phyloP scores from a whole-genome alignment of 2,329 filamentous ascomycete genomes.

The Neonectria hederae region DNA sequence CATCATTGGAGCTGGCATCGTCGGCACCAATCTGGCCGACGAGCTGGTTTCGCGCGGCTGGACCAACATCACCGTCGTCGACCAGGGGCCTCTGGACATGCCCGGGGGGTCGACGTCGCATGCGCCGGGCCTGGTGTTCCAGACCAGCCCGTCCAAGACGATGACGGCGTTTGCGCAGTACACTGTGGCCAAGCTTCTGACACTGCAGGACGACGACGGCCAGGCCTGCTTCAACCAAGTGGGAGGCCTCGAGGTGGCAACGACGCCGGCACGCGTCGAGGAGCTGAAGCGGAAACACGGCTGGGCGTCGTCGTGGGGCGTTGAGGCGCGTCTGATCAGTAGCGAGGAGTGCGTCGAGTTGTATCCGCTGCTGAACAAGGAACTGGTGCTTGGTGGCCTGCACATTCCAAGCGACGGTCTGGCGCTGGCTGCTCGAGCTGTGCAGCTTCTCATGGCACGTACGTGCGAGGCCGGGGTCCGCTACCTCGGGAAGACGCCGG shows the following conservation, averaged over 20 bases:
- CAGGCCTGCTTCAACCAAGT: conserved; percentile 68
- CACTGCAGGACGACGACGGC: conserved; percentile 51
- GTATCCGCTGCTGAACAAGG: conserved; percentile 64
- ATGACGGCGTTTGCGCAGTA: conserved; percentile 69
- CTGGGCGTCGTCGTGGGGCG: conserved; percentile 68
- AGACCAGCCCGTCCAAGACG: conserved; percentile 66
- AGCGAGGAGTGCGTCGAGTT: conserved; percentile 61
- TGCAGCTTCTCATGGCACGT: conserved; percentile 67
- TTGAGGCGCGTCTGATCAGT: conserved; percentile 62
- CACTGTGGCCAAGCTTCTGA: conserved; percentile 68
- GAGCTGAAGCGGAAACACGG: conserved; percentile 72
- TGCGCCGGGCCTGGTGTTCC: conserved; percentile 71
- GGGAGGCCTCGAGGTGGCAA: conserved; percentile 70
- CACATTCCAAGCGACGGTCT: conserved; percentile 70
- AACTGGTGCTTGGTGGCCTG: conserved; percentile 65
- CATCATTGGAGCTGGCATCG: conserved; percentile 71
- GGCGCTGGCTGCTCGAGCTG: conserved; percentile 68
- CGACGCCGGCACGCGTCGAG: conserved; percentile 65
- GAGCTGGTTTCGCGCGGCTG: conserved; percentile 71
- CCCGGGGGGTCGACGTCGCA: conserved; percentile 73
- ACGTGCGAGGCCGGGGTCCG: conserved; percentile 66
- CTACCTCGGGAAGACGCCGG: conserved; percentile 65
- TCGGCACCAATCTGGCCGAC: conserved; percentile 71
- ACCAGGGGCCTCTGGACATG: conserved; percentile 70
- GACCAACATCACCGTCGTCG: conserved; percentile 70